Evolutionary conservation across 2,329 filamentous ascomycete genomes (phyloP).

Genomic region (Alternaria brassicae): DNA sequence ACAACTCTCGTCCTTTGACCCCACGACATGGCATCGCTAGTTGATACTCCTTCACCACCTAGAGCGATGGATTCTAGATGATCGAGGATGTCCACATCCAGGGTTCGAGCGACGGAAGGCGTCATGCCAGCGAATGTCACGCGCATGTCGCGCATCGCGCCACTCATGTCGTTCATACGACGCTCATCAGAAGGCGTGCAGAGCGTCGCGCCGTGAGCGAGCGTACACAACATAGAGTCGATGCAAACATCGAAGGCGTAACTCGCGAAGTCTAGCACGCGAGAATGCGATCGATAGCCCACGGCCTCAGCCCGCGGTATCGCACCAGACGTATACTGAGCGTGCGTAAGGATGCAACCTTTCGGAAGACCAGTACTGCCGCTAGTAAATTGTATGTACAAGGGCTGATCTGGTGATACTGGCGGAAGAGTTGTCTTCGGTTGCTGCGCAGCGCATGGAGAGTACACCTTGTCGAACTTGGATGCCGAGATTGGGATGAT

Average conservation of each 20-base stretch:
- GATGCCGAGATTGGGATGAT: constrained; percentile 46
- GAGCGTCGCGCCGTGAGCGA: constrained; percentile 44
- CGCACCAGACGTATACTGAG: constrained; percentile 46
- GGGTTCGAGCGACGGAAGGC: constrained; percentile 47
- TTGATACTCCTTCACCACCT: constrained; percentile 49
- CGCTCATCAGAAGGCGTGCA: constrained; percentile 55
- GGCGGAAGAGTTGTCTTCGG: constrained; percentile 34
- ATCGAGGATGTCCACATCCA: constrained; percentile 49
- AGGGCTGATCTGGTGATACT: constrained; percentile 33
- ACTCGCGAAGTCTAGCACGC: constrained; percentile 48
- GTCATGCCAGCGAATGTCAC: constrained; percentile 49
- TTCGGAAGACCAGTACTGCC: constrained; percentile 48
- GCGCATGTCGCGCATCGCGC: constrained; percentile 46
- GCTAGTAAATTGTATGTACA: constrained; percentile 50
- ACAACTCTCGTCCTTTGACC: constrained; percentile 44
- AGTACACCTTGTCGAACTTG: constrained; percentile 40
- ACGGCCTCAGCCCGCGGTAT: constrained; percentile 43
- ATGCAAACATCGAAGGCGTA: constrained; percentile 50
- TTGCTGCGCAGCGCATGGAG: constrained; percentile 37
- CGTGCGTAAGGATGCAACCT: constrained; percentile 45
- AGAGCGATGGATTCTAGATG: constrained; percentile 54
- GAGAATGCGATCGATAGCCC: constrained; percentile 45
- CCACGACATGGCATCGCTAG: constrained; percentile 54
- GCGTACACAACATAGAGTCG: constrained; percentile 47
- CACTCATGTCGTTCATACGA: constrained; percentile 57